A percentile compares a stretch with the other conserved stretches of the same genome.
Conservation (phyloP, 805 yeast genomes). For the Barnettozyma salicaria region DNA sequence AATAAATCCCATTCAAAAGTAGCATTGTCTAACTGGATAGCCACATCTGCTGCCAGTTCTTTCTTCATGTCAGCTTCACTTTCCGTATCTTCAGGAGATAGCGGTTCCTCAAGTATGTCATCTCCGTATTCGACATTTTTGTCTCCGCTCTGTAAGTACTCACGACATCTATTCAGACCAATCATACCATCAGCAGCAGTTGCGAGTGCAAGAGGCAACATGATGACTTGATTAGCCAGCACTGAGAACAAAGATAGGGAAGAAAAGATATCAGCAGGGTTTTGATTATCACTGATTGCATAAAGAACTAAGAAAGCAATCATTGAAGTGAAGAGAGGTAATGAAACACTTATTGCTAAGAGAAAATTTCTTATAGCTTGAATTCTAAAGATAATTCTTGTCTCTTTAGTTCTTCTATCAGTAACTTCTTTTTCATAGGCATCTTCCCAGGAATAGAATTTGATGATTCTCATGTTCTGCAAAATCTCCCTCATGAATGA, state of each 20-base stretch:
- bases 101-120: constrained; percentile 33
- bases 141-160: constrained; percentile 42
- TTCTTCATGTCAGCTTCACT: constrained; percentile 21
- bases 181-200: constrained; percentile 62
- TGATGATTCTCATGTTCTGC: constrained; percentile 60
- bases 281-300: constrained; percentile 32
- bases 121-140: constrained; percentile 32
- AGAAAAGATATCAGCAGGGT: constrained; percentile 62
- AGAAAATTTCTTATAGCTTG: constrained; percentile 52
- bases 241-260: constrained; percentile 64
- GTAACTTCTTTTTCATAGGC: constrained; percentile 56
- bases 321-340: constrained; percentile 52
- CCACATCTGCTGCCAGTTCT: constrained; percentile 26
- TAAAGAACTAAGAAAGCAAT: constrained; percentile 40
- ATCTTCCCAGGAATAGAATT: constrained; percentile 82
- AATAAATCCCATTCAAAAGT: constrained; percentile 63
- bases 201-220: constrained; percentile 66
- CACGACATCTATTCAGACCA: constrained; percentile 54
- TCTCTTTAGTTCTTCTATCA: constrained; percentile 51
- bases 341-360: constrained; percentile 45
- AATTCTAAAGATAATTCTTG: constrained; percentile 48
- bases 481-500: constrained; percentile 55
- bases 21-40: constrained; percentile 47
- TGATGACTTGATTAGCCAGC: constrained; percentile 54
- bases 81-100: constrained; percentile 26